A percentile compares a stretch with the other conserved stretches of the same genome.
phyloP scores from a whole-genome alignment of 768 basidiomycete species.

The Kwoniella sp. region DNA sequence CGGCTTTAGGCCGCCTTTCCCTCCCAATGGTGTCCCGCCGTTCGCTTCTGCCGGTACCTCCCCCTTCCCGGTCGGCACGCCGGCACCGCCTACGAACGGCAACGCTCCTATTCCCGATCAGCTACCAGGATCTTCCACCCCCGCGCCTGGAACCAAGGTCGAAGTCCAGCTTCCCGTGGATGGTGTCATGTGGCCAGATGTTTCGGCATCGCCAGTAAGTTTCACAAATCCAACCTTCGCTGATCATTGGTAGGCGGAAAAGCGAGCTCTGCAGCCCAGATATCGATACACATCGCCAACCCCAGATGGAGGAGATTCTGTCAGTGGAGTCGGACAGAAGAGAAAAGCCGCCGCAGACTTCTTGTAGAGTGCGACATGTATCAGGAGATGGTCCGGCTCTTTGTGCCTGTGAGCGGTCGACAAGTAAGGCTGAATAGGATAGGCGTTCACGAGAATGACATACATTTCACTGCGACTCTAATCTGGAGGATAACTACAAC shows the following conservation, averaged over 20 bases:
- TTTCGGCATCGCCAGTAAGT: slow-evolving; percentile 41
- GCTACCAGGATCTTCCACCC: slow-evolving; percentile 1
- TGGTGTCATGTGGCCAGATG: slow-evolving; percentile 50
- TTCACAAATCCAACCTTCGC: background rate
- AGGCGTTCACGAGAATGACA: too few relatives aligned
- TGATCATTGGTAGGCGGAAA: slow-evolving; percentile 39
- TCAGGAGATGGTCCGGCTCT: too few relatives aligned
- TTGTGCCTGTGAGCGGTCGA: too few relatives aligned
- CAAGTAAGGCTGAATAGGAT: too few relatives aligned
- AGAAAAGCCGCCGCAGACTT: slow-evolving; percentile 59
- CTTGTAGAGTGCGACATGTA: slow-evolving; percentile 50
- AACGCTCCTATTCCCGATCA: slow-evolving; percentile 1
- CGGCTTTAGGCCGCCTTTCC: slow-evolving; percentile 44
- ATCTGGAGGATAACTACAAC: slow-evolving; percentile 12
- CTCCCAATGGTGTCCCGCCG: slow-evolving; percentile 26
- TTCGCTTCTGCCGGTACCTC: slow-evolving; percentile 32
- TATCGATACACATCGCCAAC: slow-evolving; percentile 46
- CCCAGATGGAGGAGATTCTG: slow-evolving; percentile 15
- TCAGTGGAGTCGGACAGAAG: slow-evolving; percentile 28
- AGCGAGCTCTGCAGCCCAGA: slow-evolving; percentile 43
- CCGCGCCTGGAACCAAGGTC: too few relatives aligned
- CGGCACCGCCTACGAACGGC: slow-evolving; percentile 1
- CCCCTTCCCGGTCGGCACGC: slow-evolving; percentile 5
- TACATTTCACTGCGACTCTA: too few relatives aligned
- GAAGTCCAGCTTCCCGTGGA: slow-evolving; percentile 42